Evolutionary conservation across 1,284 basidiomycete species (phyloP).

Genomic region (Fistulinella staudtii): DNA sequence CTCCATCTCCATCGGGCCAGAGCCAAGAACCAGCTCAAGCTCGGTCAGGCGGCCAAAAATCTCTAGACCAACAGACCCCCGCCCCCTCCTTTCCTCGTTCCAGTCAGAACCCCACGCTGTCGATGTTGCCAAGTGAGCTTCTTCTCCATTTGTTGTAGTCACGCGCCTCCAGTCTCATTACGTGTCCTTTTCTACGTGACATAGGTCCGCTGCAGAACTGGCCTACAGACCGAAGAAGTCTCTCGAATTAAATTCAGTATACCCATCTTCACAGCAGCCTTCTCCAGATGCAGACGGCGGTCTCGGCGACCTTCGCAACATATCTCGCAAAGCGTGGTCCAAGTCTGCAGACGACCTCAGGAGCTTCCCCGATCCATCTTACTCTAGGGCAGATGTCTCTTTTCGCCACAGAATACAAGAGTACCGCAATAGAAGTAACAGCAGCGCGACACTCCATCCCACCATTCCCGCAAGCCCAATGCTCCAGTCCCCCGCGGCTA

Average conservation of each 20-base stretch:
- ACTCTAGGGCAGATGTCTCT: constrained; percentile 44
- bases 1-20: constrained; percentile 30
- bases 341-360: constrained; percentile 74
- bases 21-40: constrained; percentile 52
- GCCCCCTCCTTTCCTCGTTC: constrained; percentile 60
- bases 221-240: constrained; percentile 49
- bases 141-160: constrained; percentile 3
- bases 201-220: constrained; percentile 66
- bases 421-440: constrained; percentile 50
- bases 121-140: constrained; percentile 48
- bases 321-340: constrained; percentile 71
- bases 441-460: constrained; percentile 35
- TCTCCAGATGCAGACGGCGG: constrained; percentile 34
- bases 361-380: constrained; percentile 44
- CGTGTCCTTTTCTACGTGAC: constrained; percentile 3
- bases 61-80: constrained; percentile 74
- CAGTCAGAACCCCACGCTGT: constrained; percentile 32
- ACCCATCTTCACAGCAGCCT: constrained; percentile 39
- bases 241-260: constrained; percentile 39
- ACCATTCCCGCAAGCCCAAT: constrained; percentile 29
- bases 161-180: constrained; percentile 8
- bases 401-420: constrained; percentile 61
- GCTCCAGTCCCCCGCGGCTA: constrained; percentile 44
- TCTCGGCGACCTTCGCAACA: constrained; percentile 62
- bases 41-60: constrained; percentile 68